Evolutionary conservation across 2,329 filamentous ascomycete species (phyloP), one percentile per base, ranked within the genome.

Genomic region (Cordyceps militaris): DNA sequence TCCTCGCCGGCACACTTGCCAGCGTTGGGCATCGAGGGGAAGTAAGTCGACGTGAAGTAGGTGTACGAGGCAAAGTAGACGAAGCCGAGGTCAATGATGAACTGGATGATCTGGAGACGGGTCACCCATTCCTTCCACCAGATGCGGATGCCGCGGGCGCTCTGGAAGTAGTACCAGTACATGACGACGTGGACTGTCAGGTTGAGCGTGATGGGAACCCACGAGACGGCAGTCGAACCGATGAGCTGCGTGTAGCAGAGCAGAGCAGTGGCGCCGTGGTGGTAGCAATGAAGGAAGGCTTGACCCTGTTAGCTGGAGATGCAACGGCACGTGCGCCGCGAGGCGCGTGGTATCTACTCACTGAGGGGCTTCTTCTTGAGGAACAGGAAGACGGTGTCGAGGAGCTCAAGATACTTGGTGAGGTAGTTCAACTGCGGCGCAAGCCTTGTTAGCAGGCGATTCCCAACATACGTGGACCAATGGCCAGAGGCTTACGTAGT

Each of bases 111-210:
- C 77, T 97, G 93, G 70, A 97, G 88, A 70, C 92, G 89, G 66
- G 93, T 97, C 72, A 97, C 95, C 88, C 93, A 97, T 78, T 97
- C 91, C 88, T 97, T 97, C 93, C 93, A 97, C 92, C 92, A 97
- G 76, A 97, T 94, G 69, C 87, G 87, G 74, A 97, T 85, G 66
- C 94, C 94, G 66, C 93, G 91, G 57, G 93, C 92, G 70, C 90
- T 93, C 82, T 97, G 93, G 87, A 97, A 97, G 84, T 97, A 97
- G 86, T 97, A 97, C 92, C 92, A 97, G 87, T 97, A 97, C 93
- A 97, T 97, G 71, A 97, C 89, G 59, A 97, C 93, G 77, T 97
- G 93, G 57, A 97, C 93, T 63, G 84, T 85, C 70, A 97, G 78
- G 82, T 97, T 97, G 67, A 97, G 84, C 56, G 85, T 87, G 72